phyloP scores from a whole-genome alignment of 2,329 filamentous ascomycete species.

The Pleoardoris graminearum region DNA sequence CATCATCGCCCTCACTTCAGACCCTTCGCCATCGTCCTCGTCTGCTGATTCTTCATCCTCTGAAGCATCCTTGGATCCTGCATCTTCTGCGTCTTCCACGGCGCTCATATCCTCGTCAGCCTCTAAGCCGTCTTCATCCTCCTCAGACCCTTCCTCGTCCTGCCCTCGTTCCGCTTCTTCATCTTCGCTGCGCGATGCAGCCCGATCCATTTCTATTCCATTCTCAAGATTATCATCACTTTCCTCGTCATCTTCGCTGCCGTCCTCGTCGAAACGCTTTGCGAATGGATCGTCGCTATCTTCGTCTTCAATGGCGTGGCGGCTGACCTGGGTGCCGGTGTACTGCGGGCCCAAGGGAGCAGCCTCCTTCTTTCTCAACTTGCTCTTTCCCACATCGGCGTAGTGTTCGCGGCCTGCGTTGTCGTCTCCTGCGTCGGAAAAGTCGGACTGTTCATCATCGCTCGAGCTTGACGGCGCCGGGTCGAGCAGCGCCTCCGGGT shows the following conservation, averaged over 20 bases:
- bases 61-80: constrained; percentile 50
- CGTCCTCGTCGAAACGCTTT: constrained; percentile 48
- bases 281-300: constrained; percentile 58
- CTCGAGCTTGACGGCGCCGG: constrained; percentile 59
- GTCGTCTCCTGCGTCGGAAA: constrained; percentile 46
- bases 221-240: constrained; percentile 51
- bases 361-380: constrained; percentile 73
- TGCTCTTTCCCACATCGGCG: constrained; percentile 80
- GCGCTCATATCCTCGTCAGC: constrained; percentile 44
- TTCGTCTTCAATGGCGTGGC: constrained; percentile 62
- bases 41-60: constrained; percentile 44
- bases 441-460: constrained; percentile 60
- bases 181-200: constrained; percentile 53
- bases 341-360: constrained; percentile 77
- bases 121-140: constrained; percentile 52
- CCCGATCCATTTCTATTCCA: constrained; percentile 49
- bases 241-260: constrained; percentile 16
- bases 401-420: constrained; percentile 83
- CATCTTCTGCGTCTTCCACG: constrained; percentile 53
- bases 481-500: constrained; percentile 70
- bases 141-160: constrained; percentile 45
- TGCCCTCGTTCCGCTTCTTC: constrained; percentile 54
- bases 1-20: constrained; percentile 26
- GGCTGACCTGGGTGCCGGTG: constrained; percentile 73
- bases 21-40: constrained; percentile 38